phyloP scores from a whole-genome alignment of 257 asterid genomes.

The Schizonepeta tenuifolia region DNA sequence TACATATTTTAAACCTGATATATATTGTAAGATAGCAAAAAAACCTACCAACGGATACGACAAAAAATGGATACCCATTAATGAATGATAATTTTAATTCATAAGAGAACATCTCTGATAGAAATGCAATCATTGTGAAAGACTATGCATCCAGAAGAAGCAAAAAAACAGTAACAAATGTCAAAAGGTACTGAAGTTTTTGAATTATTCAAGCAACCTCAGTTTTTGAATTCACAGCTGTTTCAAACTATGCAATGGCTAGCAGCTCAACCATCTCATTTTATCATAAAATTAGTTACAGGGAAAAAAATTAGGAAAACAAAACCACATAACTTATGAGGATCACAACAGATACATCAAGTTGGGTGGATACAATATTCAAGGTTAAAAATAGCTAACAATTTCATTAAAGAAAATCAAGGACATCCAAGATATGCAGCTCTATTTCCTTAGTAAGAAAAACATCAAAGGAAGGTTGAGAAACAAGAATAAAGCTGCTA shows the following conservation, averaged over 20 bases:
- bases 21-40: background rate
- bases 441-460: background rate
- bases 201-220: background rate
- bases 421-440: background rate
- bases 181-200: slow-evolving; percentile 9
- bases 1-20: background rate
- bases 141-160: slow-evolving; percentile 2
- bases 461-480: slow-evolving; percentile 7
- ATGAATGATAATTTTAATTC: background rate
- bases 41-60: background rate
- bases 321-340: slow-evolving; percentile 3
- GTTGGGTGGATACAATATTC: background rate
- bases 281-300: background rate
- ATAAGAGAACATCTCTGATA: background rate
- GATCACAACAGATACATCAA: background rate
- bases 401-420: background rate
- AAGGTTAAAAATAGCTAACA: slow-evolving; percentile 1
- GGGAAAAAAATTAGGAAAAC: background rate
- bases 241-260: slow-evolving; percentile 12
- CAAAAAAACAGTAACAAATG: background rate
- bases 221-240: background rate
- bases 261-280: slow-evolving; percentile 21
- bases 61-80: background rate
- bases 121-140: background rate
- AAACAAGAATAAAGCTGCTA: background rate